Evolutionary conservation across 768 basidiomycete genomes (phyloP), one percentile per base, ranked within the genome.

Genomic region (Trametes punicea): DNA sequence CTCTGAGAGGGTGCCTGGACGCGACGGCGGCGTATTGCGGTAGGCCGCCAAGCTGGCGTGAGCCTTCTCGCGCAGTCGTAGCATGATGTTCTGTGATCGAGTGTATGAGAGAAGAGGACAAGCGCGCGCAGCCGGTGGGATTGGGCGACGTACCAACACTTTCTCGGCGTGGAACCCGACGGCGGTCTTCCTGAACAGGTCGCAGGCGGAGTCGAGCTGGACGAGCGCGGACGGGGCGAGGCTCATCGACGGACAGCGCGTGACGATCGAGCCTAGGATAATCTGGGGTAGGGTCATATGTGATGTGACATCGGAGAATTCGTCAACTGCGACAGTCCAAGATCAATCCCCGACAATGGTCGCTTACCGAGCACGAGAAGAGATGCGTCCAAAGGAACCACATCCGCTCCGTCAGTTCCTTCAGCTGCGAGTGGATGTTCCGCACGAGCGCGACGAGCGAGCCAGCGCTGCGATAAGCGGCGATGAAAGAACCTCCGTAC

Each of bases 321-420:
- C 30, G 47, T 36, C 49, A 39, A 41, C 34, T 23, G 20, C 46
- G 41, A 29, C 39, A n/a, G 47, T 25, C 45, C 29, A 6, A 20
- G n/a, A 31, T 29, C 10, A 46, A n/a, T 40, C 18, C 44, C 36
- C 16, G 23, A 50, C 51, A 25, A 4, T 20, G 8, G 9, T 21
- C n/a, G 40, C 67, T 61, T 66, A 87, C 86, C 39, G 84, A 77
- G 62, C 85, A 87, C 9, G 83, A 87, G 67, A 87, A 87, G 4
- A 85, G 81, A 66, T 88, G 85, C 2, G 83, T 85, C 60, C 85
- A 85, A 31, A 85, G 69, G 68, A 88, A 87, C 82, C 84, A 87
- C 81, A 84, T 82, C 31, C 87, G 75, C 62, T 86, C 84, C 18
- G 83, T 84, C 55, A 87, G 69, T 47, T 72, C 75, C 46, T 85